Percentiles rank a stretch among this genome's conserved stretches.
phyloP scores from a whole-genome alignment of 164 flowering plant species.

The Saururus chinensis region DNA sequence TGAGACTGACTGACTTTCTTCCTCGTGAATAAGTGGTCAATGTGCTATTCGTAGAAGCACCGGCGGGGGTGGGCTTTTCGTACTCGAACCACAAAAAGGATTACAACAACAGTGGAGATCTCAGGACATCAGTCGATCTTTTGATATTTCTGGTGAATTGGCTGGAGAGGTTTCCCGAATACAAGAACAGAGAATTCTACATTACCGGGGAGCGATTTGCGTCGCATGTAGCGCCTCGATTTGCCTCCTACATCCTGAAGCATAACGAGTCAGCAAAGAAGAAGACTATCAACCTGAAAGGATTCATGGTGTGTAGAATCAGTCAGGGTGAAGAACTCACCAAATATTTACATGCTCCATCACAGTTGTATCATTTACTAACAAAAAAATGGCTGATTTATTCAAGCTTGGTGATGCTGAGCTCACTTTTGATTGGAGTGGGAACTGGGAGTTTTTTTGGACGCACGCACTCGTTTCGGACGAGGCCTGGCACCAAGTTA shows the following conservation, averaged over 20 bases:
- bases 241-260: conserved; percentile 46
- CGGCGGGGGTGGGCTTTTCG: too few relatives aligned
- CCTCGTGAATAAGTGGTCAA: conserved; percentile 9
- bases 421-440: conserved; percentile 39
- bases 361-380: too few relatives aligned
- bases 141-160: conserved; percentile 40
- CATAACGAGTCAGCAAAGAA: conserved; percentile 29
- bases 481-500: too few relatives aligned
- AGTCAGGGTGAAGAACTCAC: too few relatives aligned
- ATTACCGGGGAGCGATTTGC: conserved; percentile 72
- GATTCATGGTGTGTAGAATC: conserved; percentile 41
- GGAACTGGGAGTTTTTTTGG: conserved; percentile 57
- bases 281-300: conserved; percentile 43
- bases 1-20: too few relatives aligned
- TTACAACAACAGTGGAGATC: conserved; percentile 32
- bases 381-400: too few relatives aligned
- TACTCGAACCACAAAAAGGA: conserved; percentile 52
- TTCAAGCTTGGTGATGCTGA: conserved; percentile 84
- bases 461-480: too few relatives aligned
- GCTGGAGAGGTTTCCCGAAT: too few relatives aligned
- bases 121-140: conserved; percentile 37
- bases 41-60: too few relatives aligned
- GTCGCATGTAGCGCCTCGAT: conserved; percentile 60
- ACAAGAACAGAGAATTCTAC: conserved; percentile 47
- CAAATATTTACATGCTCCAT: too few relatives aligned